These are phyloP conservation scores for Rhododendron kiyosumense DNA, from an alignment of 148 eudicot species.

Conservation along the genomic window DNA sequence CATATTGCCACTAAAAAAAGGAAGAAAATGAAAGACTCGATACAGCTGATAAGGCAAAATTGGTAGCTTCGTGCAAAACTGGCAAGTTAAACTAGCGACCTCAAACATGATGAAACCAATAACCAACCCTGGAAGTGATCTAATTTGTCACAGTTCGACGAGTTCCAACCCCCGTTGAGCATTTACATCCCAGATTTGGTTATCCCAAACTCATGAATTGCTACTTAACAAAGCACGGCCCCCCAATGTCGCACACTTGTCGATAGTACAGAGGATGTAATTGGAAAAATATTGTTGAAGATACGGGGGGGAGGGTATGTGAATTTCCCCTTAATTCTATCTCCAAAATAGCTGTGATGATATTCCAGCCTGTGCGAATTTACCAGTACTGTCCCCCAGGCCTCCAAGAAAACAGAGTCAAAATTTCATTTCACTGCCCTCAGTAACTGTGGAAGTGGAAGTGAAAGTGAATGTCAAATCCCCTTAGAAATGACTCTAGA, in stretches of 20 bases:
- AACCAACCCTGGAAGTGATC: background rate
- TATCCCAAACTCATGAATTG: background rate
- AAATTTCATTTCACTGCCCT: background rate
- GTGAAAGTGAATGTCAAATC: background rate
- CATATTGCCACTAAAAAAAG: background rate
- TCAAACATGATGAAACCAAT: background rate
- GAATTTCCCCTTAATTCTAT: background rate
- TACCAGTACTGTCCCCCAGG: too few species aligned
- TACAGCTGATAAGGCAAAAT: background rate
- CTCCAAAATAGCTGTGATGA: background rate
- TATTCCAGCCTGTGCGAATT: background rate
- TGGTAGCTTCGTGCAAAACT: background rate
- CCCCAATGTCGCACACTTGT: background rate
- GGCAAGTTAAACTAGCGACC: background rate
- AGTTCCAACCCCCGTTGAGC: background rate
- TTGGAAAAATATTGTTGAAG: background rate
- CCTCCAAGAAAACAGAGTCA: background rate
- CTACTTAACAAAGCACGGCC: background rate
- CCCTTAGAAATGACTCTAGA: background rate
- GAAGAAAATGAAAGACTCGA: background rate
- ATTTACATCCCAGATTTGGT: background rate
- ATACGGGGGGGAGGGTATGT: background rate
- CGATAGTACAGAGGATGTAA: background rate
- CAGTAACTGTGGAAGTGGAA: background rate
- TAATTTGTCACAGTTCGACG: background rate